phyloP scores from a whole-genome alignment of 495 filamentous ascomycete genomes.

The Aspergillus nidulans region DNA sequence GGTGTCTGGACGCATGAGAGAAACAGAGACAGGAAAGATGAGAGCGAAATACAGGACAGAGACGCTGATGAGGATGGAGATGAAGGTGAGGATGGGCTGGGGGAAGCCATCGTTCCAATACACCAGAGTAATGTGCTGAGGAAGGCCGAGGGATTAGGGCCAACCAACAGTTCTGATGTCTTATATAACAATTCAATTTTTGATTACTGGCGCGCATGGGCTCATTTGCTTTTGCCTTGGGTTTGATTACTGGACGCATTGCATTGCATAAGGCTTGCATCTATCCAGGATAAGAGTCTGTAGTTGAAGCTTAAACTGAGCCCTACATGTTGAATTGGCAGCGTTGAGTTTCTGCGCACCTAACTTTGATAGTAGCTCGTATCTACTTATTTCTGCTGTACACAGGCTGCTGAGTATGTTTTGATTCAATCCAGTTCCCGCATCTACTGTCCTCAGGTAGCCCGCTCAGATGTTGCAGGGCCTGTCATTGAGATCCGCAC shows the following conservation, averaged over 20 bases:
- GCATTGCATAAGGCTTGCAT: no score
- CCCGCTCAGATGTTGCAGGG: no score
- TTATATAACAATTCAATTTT: background rate
- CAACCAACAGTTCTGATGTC: background rate
- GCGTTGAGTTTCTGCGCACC: no score
- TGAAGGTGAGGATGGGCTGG: background rate
- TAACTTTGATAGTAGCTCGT: no score
- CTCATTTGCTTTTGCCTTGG: background rate
- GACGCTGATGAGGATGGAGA: background rate
- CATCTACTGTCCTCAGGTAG: no score
- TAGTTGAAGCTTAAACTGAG: background rate
- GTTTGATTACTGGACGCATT: background rate
- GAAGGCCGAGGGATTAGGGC: background rate
- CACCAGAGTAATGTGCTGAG: background rate
- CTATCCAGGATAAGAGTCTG: background rate
- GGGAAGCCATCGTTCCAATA: background rate
- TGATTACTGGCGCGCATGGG: background rate
- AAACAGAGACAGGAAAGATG: constrained; percentile 7
- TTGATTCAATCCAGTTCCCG: no score
- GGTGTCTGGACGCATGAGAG: constrained; percentile 12
- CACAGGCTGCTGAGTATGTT: no score
- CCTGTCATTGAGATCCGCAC: background rate
- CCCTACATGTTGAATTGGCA: no score
- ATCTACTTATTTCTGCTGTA: no score
- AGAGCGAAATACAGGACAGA: background rate